Evolutionary conservation across 768 basidiomycete genomes (phyloP).

Genomic region (Favolaschia claudopus): DNA sequence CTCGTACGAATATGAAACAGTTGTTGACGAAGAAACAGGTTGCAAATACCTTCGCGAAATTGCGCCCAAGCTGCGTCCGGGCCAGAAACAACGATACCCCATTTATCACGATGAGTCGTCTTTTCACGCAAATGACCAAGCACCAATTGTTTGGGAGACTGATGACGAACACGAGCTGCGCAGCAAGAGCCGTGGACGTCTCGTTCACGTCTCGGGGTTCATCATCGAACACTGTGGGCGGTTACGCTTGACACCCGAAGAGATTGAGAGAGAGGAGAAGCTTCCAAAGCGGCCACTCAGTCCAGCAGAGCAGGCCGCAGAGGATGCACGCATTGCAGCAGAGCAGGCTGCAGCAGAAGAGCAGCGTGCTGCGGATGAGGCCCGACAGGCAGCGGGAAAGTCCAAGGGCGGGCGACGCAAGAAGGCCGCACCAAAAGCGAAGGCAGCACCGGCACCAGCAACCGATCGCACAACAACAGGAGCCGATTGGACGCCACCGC

Average conservation of each 20-base stretch:
- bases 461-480: conserved; percentile 18
- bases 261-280: conserved; percentile 13
- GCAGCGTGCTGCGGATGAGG: background rate
- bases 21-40: background rate
- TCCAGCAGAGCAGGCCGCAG: conserved; percentile 8
- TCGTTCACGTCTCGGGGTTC: conserved; percentile 30
- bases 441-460: conserved; percentile 2
- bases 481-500: conserved; percentile 19
- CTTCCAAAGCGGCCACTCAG: conserved; percentile 16
- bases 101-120: conserved; percentile 33
- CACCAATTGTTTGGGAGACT: conserved; percentile 23
- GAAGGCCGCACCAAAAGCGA: conserved; percentile 2
- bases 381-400: conserved; percentile 2
- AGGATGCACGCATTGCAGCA: background rate
- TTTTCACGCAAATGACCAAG: conserved; percentile 31
- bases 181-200: conserved; percentile 27
- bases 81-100: conserved; percentile 21
- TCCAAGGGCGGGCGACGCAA: too few relatives aligned
- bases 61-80: conserved; percentile 20
- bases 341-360: conserved; percentile 8
- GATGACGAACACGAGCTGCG: conserved; percentile 28
- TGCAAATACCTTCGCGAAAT: conserved; percentile 3
- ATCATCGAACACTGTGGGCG: conserved; percentile 27
- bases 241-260: conserved; percentile 16
- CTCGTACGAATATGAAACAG: conserved; percentile 10